Conservation (phyloP, 768 basidiomycete genomes). For the Leucosporidium yakuticum region DNA sequence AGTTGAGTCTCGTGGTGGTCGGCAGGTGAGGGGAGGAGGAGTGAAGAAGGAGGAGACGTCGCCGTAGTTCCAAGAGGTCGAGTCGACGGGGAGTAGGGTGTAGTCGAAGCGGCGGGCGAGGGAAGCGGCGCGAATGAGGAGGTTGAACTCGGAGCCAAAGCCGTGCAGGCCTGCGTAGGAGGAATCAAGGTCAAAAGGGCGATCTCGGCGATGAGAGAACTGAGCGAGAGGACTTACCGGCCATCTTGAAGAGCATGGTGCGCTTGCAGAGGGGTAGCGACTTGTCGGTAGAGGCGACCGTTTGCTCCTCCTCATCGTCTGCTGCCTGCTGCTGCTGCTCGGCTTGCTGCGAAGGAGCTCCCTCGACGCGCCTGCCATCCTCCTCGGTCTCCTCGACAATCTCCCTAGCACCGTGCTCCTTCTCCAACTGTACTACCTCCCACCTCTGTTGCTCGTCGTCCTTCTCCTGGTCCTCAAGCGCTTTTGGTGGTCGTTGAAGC, state of each 20-base stretch:
- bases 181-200: not conserved
- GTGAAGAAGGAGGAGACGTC: conserved; percentile 21
- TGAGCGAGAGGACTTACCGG: conserved; percentile 6
- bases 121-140: conserved; percentile 19
- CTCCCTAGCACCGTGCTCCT: not conserved
- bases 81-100: conserved; percentile 25
- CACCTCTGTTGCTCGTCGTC: too few species aligned
- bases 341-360: not conserved
- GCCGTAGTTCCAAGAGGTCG: conserved; percentile 25
- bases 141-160: conserved; percentile 25
- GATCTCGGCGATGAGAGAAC: not conserved
- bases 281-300: not conserved
- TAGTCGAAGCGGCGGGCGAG: conserved; percentile 23
- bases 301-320: not conserved
- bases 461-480: too few species aligned
- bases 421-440: not conserved
- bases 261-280: conserved; percentile 9
- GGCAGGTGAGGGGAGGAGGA: conserved; percentile 1
- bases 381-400: not conserved
- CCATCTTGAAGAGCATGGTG: conserved; percentile 25
- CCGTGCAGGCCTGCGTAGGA: conserved; percentile 22
- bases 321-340: not conserved
- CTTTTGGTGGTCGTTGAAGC: too few species aligned
- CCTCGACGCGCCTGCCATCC: not conserved
- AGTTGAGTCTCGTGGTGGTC: not conserved